A percentile compares a stretch with the other conserved stretches of the same genome.
These are phyloP conservation scores for Rhynchosporium agropyri DNA, from an alignment of 2,329 filamentous ascomycete species.

Conservation along the genomic window DNA sequence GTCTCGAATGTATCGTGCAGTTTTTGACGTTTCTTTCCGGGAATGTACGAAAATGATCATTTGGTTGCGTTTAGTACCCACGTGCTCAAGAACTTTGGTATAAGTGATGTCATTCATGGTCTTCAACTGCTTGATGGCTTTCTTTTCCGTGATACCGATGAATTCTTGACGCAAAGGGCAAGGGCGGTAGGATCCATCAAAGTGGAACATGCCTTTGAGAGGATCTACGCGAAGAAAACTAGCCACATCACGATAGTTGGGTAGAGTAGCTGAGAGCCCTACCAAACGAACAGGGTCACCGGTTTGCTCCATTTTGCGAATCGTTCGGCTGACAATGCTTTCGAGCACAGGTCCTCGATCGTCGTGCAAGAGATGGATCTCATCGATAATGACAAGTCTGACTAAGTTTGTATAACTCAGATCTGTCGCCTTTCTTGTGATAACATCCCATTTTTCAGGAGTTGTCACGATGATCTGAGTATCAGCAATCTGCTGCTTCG, in stretches of 20 bases:
- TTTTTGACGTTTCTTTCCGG: constrained; percentile 96
- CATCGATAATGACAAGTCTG: constrained; percentile 92
- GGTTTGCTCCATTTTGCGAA: constrained; percentile 90
- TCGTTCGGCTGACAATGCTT: constrained; percentile 93
- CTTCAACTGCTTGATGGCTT: constrained; percentile 97
- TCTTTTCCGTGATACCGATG: constrained; percentile 95
- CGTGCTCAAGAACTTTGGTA: constrained; percentile 94
- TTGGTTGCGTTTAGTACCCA: constrained; percentile 89
- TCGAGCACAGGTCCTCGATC: constrained; percentile 95
- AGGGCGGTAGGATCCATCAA: constrained; percentile 90
- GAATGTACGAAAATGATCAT: constrained; percentile 99
- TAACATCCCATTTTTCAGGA: constrained; percentile 98
- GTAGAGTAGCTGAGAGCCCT: constrained; percentile 90
- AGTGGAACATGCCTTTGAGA: constrained; percentile 88
- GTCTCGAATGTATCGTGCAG: constrained; percentile 92
- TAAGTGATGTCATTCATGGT: constrained; percentile 99
- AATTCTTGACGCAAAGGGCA: constrained; percentile 97
- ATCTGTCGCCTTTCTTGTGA: constrained; percentile 96
- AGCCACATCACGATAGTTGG: constrained; percentile 95
- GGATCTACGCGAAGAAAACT: constrained; percentile 91
- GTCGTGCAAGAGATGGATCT: constrained; percentile 96
- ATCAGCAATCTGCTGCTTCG: constrained; percentile 96
- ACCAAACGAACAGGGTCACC: constrained; percentile 90
- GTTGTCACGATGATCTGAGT: constrained; percentile 98
- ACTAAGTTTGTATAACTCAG: constrained; percentile 98